These are phyloP conservation scores for Talaromyces sp. DNA, from an alignment of 2,329 filamentous ascomycete species.

Conservation along the genomic window DNA sequence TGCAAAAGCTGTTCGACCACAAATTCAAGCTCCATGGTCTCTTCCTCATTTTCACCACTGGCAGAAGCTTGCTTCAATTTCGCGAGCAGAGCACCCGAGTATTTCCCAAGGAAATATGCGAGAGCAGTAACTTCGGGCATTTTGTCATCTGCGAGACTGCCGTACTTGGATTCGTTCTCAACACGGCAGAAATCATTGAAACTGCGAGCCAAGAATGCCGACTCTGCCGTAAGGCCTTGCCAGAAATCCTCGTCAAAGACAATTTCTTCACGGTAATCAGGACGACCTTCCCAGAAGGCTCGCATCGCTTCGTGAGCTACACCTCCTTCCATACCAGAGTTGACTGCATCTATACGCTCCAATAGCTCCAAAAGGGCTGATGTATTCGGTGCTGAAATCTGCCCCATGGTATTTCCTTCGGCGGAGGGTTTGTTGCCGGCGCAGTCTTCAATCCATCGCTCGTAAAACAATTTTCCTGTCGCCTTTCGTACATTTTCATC, in stretches of 20 bases:
- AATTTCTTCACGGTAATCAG: constrained; percentile 51
- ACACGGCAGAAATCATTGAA: constrained; percentile 90
- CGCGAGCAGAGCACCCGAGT: constrained; percentile 57
- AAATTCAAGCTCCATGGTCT: constrained; percentile 87
- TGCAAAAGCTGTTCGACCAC: constrained; percentile 93
- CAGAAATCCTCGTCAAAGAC: constrained; percentile 47
- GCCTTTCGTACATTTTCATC: constrained; percentile 94
- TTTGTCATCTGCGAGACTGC: constrained; percentile 80
- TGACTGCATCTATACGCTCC: constrained; percentile 89
- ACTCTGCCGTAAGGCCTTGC: constrained; percentile 63
- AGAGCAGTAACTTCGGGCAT: constrained; percentile 91
- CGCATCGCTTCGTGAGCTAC: constrained; percentile 92
- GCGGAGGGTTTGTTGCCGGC: constrained; percentile 64
- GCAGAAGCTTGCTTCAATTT: constrained; percentile 37
- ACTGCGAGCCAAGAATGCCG: constrained; percentile 83
- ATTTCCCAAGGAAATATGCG: constrained; percentile 79
- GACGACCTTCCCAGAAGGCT: constrained; percentile 91
- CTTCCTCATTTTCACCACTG: constrained; percentile 69
- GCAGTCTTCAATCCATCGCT: constrained; percentile 97
- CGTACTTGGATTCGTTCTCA: constrained; percentile 69
- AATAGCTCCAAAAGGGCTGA: constrained; percentile 86
- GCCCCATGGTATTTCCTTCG: constrained; percentile 44
- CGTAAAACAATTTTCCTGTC: constrained; percentile 81
- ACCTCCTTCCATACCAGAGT: constrained; percentile 83
- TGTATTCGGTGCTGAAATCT: constrained; percentile 63